phyloP scores from a whole-genome alignment of 768 basidiomycete genomes.

The Xerocomus spinulosus region DNA sequence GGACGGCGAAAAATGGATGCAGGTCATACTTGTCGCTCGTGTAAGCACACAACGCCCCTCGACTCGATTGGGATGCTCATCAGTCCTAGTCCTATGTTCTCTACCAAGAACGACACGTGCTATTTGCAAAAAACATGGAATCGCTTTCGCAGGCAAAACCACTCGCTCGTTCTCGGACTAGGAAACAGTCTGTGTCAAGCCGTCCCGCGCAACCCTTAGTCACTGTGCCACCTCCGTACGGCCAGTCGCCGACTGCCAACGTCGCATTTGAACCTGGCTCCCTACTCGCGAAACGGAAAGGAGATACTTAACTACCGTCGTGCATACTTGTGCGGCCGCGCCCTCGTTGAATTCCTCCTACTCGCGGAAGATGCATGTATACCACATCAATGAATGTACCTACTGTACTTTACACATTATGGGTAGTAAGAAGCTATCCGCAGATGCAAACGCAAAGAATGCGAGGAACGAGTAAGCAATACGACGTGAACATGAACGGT shows the following conservation, averaged over 20 bases:
- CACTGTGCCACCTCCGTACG: conserved; percentile 40
- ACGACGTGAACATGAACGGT: neutral
- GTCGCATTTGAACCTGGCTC: conserved; percentile 74
- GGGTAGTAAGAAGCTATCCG: conserved; percentile 3
- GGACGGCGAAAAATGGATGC: conserved; percentile 75
- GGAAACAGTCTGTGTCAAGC: conserved; percentile 32
- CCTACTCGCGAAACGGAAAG: conserved; percentile 54
- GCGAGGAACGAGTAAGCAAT: neutral
- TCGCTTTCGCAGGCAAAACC: conserved; percentile 26
- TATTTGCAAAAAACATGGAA: conserved; percentile 34
- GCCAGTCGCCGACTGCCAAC: conserved; percentile 27
- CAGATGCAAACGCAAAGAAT: neutral
- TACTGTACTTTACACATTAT: conserved; percentile 24
- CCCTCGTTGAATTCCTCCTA: conserved; percentile 5
- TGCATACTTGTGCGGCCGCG: neutral
- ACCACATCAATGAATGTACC: conserved; percentile 14
- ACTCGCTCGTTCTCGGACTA: conserved; percentile 36
- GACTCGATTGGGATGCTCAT: conserved; percentile 6
- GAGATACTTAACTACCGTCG: conserved; percentile 11
- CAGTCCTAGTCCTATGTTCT: conserved; percentile 69
- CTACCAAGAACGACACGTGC: conserved; percentile 69
- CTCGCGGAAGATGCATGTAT: conserved; percentile 9
- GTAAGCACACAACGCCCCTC: conserved; percentile 40
- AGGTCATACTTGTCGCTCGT: conserved; percentile 75
- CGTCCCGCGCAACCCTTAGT: conserved; percentile 47